Evolutionary conservation across 139 green algal genomes (phyloP).

Genomic region (Coelastrella sp.): DNA sequence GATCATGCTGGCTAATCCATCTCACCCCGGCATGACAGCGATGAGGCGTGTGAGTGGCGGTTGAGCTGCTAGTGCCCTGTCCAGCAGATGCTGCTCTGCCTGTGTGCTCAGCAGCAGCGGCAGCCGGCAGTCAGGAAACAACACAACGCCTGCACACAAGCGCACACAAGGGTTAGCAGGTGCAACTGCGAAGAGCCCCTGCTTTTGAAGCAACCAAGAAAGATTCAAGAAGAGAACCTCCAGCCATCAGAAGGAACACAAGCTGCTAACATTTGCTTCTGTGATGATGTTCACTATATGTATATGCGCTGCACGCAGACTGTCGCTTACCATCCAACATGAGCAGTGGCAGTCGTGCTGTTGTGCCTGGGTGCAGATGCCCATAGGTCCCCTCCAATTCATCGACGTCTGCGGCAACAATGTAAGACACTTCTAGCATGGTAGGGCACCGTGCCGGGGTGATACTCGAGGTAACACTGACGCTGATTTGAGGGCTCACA

Average conservation of each 20-base stretch:
- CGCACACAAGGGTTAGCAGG: background rate
- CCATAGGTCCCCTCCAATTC: slow-evolving; percentile 28
- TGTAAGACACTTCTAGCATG: background rate
- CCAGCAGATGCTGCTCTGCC: slow-evolving; percentile 28
- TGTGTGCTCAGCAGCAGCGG: slow-evolving; percentile 34
- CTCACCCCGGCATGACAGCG: slow-evolving; percentile 40
- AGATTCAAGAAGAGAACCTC: background rate
- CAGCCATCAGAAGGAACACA: background rate
- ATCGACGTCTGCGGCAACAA: slow-evolving; percentile 32
- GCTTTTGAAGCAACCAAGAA: background rate
- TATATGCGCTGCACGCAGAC: background rate
- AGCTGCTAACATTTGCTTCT: background rate
- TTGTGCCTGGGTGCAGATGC: background rate
- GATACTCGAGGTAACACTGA: background rate
- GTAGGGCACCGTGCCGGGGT: background rate
- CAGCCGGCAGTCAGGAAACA: slow-evolving; percentile 41
- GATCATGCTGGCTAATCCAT: too few relatives aligned
- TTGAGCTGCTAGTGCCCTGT: slow-evolving; percentile 1
- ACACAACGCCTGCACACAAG: slow-evolving; percentile 41
- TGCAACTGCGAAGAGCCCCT: background rate
- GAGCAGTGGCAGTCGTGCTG: slow-evolving; percentile 30
- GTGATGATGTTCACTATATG: background rate
- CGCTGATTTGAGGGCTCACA: background rate
- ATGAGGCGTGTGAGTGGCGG: slow-evolving; percentile 21
- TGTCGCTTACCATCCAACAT: slow-evolving; percentile 28